Base-by-base conservation (phyloP, 1,284 basidiomycete species). In the Tetrapyrgos nigripes region DNA sequence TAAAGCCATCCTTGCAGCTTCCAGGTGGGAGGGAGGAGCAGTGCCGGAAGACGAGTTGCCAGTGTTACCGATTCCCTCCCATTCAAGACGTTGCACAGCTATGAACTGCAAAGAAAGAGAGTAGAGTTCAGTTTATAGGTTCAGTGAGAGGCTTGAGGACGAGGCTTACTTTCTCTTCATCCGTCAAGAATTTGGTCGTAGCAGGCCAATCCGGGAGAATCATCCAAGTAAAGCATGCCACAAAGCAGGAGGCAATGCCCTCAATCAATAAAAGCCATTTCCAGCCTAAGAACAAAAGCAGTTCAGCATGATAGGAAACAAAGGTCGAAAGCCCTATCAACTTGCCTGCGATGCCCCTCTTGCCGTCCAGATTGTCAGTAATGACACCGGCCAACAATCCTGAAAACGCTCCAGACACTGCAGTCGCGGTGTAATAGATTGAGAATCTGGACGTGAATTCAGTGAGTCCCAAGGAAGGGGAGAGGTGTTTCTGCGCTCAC, bases 401-500 rank as follows among this genome's bases (percentile, higher is more conserved):
- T 19, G 70, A 71, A 64, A 75, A 76, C 23, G 74, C n/a, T 67
- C 75, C 86, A 1, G 86, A 75, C 40, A 85, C 76, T 2, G 83
- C 80, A 50, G 81, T 81, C 29, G 64, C 64, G 24, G 66, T 64
- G 46, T 65, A 73, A 50, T 70, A 68, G 29, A 72, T 63, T 2
- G 66, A 60, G 27, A 68, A 62, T 10, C 85, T n/a, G n/a, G 78
- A 57, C 83, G 75, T n/a, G n/a, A n/a, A n/a, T n/a, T n/a, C n/a
- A n/a, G n/a, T n/a, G n/a, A n/a, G n/a, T n/a, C n/a, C n/a, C n/a
- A n/a, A n/a, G n/a, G n/a, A n/a, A n/a, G n/a, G n/a, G n/a, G n/a
- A n/a, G n/a, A n/a, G n/a, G n/a, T n/a, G n/a, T n/a, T n/a, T n/a
- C n/a, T n/a, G n/a, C n/a, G n/a, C n/a, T n/a, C n/a, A n/a, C n/a